Evolutionary conservation across 2,329 filamentous ascomycete genomes (phyloP), one percentile per base, ranked within the genome.

Genomic region (Alternaria longipes): DNA sequence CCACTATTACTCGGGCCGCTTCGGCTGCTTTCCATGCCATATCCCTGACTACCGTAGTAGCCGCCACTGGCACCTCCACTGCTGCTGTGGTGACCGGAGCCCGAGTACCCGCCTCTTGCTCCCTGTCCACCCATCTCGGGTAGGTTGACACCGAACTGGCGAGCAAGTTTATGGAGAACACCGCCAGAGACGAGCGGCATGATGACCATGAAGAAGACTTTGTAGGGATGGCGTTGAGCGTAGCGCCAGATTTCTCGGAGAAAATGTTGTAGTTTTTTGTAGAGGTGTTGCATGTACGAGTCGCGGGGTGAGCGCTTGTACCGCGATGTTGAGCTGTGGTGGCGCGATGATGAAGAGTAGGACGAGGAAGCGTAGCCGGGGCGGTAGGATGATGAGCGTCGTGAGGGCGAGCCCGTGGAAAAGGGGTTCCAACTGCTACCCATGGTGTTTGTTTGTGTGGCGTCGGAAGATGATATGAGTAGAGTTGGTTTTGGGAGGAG

Each of bases 171-270:
- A 8, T 89, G 89, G 67, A 97, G 81, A 28, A 92, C 90, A 32
- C 94, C 94, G 53, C 92, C 92, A 1, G 90, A 93, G 72, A 97
- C 83, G 59, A 98, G 85, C 9, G 94, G 94, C 86, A 97, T 88
- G 72, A 97, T 86, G 64, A 97, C 90, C 64, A 93, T 86, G 82
- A 97, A 91, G 82, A 97, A 91, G 49, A 97, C 91, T 81, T 96
- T 96, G 75, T 93, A 81, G 0, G 94, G 94, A 81, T 97, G 90
- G 38, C 88, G 86, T 76, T 92, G 90, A 72, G 92, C 91, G 81
- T 94, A 97, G 77, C 66, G 90, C 87, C 77, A 90, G 84, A 97
- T 88, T 76, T 97, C 90, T 73, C 91, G 90, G 59, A 97, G 82
- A 64, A 97, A 87, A 44, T 90, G 89, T 75, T 90, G 90, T 62